Evolutionary conservation across 2,329 filamentous ascomycete species (phyloP), one percentile per base, ranked within the genome.

Genomic region (Cytospora schulzeri): DNA sequence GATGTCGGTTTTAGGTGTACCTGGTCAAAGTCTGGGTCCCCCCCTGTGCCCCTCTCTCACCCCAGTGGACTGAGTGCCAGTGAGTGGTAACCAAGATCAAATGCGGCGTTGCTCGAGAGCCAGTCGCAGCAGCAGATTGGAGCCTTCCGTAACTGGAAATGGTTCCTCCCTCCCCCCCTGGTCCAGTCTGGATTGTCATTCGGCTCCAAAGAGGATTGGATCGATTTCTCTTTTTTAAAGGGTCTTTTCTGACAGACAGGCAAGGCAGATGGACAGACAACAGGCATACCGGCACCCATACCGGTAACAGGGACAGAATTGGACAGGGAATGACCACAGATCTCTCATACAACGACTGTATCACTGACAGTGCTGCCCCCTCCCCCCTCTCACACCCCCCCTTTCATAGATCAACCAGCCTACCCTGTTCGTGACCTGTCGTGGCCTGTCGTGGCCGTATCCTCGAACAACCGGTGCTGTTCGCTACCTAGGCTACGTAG

Each of bases 321-420:
- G 33, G 62, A 62, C 64, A 64, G 62, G 65, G 66, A 67, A 64
- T 66, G 68, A 71, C 75, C 72, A 76, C 74, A 73, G 71, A 77
- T 76, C 75, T 78, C 75, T 73, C 72, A 77, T 75, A 76, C 75
- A 68, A 63, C 4, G 73, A 71, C 70, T 77, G 77, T 77, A 72
- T 77, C 76, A 76, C 73, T 73, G 71, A 65, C 69, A 70, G 68
- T 70, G 68, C 64, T 60, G 60, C 56, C 57, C 67, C 69, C 71
- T 9, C 70, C 69, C 73, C 73, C 74, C 75, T 76, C 76, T 77
- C 74, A 76, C 77, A 74, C 31, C 5, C 33, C 33, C 33, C 33
- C 75, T 76, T 76, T 77, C 74, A 76, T 77, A 74, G 73, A 64
- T 63, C 64, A 65, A 52, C 65, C 57, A 54, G 62, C 58, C 57